phyloP scores from a whole-genome alignment of 1,139 yeast genomes.

The Kodamaea fungicola region DNA sequence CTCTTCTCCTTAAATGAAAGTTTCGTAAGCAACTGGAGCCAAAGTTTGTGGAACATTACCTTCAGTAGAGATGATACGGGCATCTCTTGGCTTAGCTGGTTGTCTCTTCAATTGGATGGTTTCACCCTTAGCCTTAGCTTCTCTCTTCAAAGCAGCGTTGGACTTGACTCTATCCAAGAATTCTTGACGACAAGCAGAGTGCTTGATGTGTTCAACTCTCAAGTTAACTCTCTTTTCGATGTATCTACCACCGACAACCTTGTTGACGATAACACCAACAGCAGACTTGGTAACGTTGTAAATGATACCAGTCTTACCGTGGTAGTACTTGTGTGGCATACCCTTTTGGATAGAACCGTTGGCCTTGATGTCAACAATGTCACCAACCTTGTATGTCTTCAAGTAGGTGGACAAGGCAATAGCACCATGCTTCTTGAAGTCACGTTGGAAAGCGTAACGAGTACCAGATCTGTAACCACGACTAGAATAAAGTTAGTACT shows the following conservation, averaged over 20 bases:
- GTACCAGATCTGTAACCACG: constrained; percentile 99
- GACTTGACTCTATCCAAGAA: constrained; percentile 97
- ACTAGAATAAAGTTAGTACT: constrained; percentile 39
- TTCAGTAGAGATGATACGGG: constrained; percentile 75
- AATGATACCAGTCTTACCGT: constrained; percentile 99
- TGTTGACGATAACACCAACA: constrained; percentile 97
- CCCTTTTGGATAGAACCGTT: constrained; percentile 99
- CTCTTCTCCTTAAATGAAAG: constrained; percentile 70
- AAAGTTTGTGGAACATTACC: constrained; percentile 91
- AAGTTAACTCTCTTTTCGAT: constrained; percentile 97
- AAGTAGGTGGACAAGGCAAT: constrained; percentile 94
- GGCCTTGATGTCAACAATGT: constrained; percentile 98
- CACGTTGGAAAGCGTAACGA: constrained; percentile 99
- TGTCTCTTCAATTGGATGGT: constrained; percentile 93
- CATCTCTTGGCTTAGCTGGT: constrained; percentile 96
- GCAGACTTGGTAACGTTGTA: constrained; percentile 98
- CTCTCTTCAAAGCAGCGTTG: constrained; percentile 90
- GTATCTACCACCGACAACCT: constrained; percentile 99
- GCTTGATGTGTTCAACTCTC: constrained; percentile 98
- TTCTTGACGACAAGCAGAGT: constrained; percentile 99
- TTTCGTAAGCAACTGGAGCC: constrained; percentile 99
- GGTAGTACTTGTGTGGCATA: constrained; percentile 99
- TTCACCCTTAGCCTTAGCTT: constrained; percentile 94
- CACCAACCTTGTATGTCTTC: constrained; percentile 98
- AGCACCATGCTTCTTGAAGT: constrained; percentile 97